Conservation (phyloP, 345 rosid species). For the Syzygium aromaticum region DNA sequence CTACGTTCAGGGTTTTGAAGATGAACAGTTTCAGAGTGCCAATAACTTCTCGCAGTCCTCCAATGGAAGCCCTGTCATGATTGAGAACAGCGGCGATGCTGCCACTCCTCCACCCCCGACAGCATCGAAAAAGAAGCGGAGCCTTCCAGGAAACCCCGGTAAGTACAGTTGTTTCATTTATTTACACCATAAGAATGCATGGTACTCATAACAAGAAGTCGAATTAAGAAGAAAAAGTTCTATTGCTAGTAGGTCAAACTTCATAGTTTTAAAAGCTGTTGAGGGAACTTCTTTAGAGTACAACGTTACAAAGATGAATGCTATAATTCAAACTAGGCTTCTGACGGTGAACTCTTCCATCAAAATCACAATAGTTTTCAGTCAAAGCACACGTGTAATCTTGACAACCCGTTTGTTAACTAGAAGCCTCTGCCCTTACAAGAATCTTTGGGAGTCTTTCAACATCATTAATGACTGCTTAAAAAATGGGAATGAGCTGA, state of each 20-base stretch:
- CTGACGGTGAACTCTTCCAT: neutral
- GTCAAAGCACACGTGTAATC: neutral
- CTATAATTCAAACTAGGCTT: neutral
- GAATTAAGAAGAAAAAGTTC: neutral
- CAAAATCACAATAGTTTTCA: neutral
- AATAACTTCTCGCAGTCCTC: conserved; percentile 22
- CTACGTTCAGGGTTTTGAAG: conserved; percentile 35
- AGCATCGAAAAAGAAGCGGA: conserved; percentile 34
- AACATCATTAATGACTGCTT: neutral
- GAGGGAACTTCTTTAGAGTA: neutral
- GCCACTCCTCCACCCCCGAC: conserved; percentile 15
- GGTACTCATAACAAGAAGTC: neutral
- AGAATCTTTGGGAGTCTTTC: neutral
- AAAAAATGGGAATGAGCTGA: neutral
- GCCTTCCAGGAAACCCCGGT: conserved; percentile 59
- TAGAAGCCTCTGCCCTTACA: neutral
- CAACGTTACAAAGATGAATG: neutral
- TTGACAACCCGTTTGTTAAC: neutral
- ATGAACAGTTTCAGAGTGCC: conserved; percentile 29
- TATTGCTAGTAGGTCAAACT: neutral
- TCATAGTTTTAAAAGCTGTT: neutral
- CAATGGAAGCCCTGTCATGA: conserved; percentile 26
- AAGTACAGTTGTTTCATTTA: conserved; percentile 1
- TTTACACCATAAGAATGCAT: neutral
- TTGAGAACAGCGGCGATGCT: conserved; percentile 14